phyloP scores from a whole-genome alignment of 768 basidiomycete genomes.

The Candolleomyces aberdarensis region DNA sequence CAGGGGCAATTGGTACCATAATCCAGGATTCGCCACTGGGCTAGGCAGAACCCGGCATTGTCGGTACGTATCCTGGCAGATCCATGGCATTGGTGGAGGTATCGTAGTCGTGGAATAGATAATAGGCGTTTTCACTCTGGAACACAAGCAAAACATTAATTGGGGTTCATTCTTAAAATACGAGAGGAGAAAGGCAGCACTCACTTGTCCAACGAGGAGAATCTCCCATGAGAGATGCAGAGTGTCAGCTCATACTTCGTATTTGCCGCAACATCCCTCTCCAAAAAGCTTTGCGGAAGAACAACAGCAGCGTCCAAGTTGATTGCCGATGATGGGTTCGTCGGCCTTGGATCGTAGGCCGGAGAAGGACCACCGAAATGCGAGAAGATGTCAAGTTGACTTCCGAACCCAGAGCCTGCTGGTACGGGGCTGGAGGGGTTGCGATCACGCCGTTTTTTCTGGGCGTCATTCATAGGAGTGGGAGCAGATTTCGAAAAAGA shows the following conservation, averaged over 20 bases:
- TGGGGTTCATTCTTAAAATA: background rate
- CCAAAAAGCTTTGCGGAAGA: background rate
- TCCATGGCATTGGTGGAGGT: background rate
- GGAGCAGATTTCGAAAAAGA: too few relatives aligned
- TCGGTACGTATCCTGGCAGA: background rate
- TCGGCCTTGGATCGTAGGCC: too few relatives aligned
- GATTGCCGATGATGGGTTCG: too few relatives aligned
- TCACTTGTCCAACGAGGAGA: background rate
- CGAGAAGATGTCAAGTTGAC: too few relatives aligned
- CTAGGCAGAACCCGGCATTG: background rate
- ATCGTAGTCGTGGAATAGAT: background rate
- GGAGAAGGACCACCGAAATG: too few relatives aligned
- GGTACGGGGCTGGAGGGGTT: too few relatives aligned
- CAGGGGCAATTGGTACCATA: background rate
- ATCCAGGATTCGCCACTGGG: background rate
- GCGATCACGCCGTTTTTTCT: too few relatives aligned
- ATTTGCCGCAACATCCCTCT: background rate
- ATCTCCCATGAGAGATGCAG: background rate
- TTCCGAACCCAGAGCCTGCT: too few relatives aligned
- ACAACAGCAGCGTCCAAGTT: too few relatives aligned
- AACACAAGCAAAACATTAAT: background rate
- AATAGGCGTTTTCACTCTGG: background rate
- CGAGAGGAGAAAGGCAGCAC: background rate
- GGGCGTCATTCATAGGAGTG: too few relatives aligned
- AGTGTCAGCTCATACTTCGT: background rate